Evolutionary conservation across 106 monocot genomes (phyloP).

Genomic region (Amphibolis antarctica): DNA sequence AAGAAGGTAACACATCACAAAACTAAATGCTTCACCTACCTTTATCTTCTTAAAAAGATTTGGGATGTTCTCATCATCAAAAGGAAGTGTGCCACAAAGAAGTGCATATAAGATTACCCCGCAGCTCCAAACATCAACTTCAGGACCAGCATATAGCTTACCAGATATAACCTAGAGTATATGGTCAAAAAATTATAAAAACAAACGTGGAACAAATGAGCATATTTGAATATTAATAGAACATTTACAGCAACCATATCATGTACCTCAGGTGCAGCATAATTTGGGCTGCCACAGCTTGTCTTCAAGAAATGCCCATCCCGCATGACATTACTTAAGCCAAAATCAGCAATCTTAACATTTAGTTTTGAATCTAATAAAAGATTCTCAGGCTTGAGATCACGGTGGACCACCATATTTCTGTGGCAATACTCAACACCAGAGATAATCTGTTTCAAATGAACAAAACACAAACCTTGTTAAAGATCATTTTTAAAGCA

Average conservation of each 20-base stretch:
- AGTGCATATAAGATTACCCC: conserved; percentile 18
- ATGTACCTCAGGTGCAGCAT: conserved; percentile 19
- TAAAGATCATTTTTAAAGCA: no score
- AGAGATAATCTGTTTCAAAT: no score
- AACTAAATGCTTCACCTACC: neutral
- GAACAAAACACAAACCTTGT: no score
- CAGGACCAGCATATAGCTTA: conserved; percentile 20
- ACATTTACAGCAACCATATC: neutral
- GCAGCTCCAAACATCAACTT: conserved; percentile 23
- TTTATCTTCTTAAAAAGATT: conserved; percentile 21
- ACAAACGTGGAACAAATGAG: neutral
- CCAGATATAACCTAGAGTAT: conserved; percentile 14
- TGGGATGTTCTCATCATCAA: conserved; percentile 24
- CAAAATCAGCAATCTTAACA: conserved; percentile 24
- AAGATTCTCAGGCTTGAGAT: conserved; percentile 21
- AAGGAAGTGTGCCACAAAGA: conserved; percentile 21
- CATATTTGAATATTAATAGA: neutral
- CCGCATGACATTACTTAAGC: conserved; percentile 14
- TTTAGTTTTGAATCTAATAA: conserved; percentile 16
- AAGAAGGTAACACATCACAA: no score
- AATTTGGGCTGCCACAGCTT: conserved; percentile 23
- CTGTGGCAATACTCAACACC: conserved; percentile 24
- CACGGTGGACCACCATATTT: conserved; percentile 22
- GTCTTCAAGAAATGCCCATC: conserved; percentile 23
- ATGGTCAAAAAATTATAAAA: neutral